Base-by-base conservation (phyloP, 257 asterid species). In the Nicotiana obtusifolia region DNA sequence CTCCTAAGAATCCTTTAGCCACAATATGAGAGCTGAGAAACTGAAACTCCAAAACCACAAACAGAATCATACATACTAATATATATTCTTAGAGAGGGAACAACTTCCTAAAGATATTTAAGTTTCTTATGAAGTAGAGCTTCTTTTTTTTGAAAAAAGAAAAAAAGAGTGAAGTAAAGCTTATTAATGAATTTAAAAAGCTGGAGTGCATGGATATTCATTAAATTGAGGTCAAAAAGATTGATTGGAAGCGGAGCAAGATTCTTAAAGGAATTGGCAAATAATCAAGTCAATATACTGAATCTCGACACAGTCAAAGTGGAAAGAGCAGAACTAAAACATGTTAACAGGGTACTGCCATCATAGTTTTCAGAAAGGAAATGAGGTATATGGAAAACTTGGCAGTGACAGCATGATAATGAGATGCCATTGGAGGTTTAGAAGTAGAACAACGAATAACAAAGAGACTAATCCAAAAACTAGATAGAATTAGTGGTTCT, bases 211-310 rank as follows among this genome's bases (percentile, higher is more conserved):
- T 19, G 15, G 28, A 68, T 37, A 68, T 11, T 68, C 5, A 68
- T 10, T 22, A 35, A 11, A 37, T 68, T 28, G 77, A 49, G 56
- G 30, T 28, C 77, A 68, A 3, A 5, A n/a, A n/a, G 77, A 35
- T 37, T 11, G 56, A 68, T n/a, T 20, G 19, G 31, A 37, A n/a
- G 11, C 10, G 6, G 31, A 37, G 13, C 77, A 37, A 69, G 57
- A 69, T n/a, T 69, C 31, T n/a, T 67, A 67, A 67, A 67, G 17
- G 53, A 67, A 67, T 67, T 35, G 76, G 30, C 76, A 35, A 69
- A 69, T 56, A 69, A n/a, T 37, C 5, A 26, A 69, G 56, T n/a
- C 77, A 19, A n/a, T 69, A 69, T 69, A 68, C 77, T 69, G 31
- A 20, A 37, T 37, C 13, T 2, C 11, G 30, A 17, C 77, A 68